These are phyloP conservation scores for Rhizopogon vinicolor DNA, from an alignment of 768 basidiomycete genomes.

Conservation along the genomic window DNA sequence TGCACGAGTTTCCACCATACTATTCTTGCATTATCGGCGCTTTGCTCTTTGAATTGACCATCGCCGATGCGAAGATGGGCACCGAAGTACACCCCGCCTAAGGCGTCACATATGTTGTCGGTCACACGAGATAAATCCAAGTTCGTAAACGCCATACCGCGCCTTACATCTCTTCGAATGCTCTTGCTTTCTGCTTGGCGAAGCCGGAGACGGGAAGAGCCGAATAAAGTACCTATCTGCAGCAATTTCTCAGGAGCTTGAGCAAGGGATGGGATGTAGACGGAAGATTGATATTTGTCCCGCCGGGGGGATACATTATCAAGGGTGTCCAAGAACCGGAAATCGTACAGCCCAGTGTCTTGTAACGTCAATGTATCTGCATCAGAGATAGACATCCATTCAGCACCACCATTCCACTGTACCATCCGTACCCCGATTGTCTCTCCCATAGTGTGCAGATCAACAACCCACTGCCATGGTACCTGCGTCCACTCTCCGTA, in stretches of 20 bases:
- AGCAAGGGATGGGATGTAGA: slow-evolving; percentile 41
- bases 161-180: slow-evolving; percentile 45
- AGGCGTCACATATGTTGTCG: slow-evolving; percentile 34
- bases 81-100: slow-evolving; percentile 51
- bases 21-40: slow-evolving; percentile 35
- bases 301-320: slow-evolving; percentile 16
- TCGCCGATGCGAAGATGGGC: slow-evolving; percentile 70
- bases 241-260: slow-evolving; percentile 45
- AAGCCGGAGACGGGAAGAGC: slow-evolving; percentile 63
- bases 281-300: slow-evolving; percentile 38
- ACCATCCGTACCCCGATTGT: not conserved
- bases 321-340: slow-evolving; percentile 51
- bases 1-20: slow-evolving; percentile 59
- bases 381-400: slow-evolving; percentile 16
- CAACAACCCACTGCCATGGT: slow-evolving; percentile 68
- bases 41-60: slow-evolving; percentile 48
- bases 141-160: slow-evolving; percentile 55
- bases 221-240: slow-evolving; percentile 73
- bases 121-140: slow-evolving; percentile 39
- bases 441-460: slow-evolving; percentile 36
- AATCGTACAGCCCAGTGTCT: slow-evolving; percentile 58
- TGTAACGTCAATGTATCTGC: slow-evolving; percentile 43
- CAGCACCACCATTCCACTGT: not conserved
- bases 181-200: slow-evolving; percentile 32
- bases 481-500: slow-evolving; percentile 59